These are phyloP conservation scores for Trichomonascaceae sp. DNA, from an alignment of 1,139 yeast genomes.

Conservation along the genomic window DNA sequence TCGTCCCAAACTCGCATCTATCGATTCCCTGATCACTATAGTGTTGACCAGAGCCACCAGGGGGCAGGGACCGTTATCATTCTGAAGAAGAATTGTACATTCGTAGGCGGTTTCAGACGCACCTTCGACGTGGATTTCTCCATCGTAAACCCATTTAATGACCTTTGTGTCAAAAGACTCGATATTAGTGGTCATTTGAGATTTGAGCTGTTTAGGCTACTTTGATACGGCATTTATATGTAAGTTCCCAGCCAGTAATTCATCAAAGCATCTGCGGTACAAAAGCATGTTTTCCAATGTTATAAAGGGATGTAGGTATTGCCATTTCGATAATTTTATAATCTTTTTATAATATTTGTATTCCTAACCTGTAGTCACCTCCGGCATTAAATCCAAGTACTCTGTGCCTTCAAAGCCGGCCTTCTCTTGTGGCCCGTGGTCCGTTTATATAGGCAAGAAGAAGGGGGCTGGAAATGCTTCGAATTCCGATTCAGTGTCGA, in stretches of 20 bases:
- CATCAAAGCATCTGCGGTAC: neutral
- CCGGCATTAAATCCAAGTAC: conserved; percentile 59
- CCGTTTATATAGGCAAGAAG: conserved; percentile 74
- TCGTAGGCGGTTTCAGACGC: neutral
- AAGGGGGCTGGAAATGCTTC: conserved; percentile 26
- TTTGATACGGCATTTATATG: too few species aligned
- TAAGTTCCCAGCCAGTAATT: neutral
- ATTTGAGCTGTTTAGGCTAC: neutral
- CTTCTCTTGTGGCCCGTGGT: conserved; percentile 79
- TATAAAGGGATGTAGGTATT: conserved; percentile 24
- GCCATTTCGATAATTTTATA: too few species aligned
- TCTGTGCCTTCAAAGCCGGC: conserved; percentile 68
- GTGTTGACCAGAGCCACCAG: conserved; percentile 75
- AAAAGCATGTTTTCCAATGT: conserved; percentile 21
- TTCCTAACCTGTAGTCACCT: conserved; percentile 17
- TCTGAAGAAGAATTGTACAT: conserved; percentile 57
- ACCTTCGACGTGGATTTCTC: neutral
- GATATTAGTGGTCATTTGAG: conserved; percentile 9
- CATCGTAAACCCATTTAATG: conserved; percentile 11
- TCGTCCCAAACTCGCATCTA: neutral
- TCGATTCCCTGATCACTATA: conserved; percentile 32
- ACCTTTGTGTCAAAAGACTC: conserved; percentile 22
- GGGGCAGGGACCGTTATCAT: conserved; percentile 85
- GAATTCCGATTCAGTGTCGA: conserved; percentile 46
- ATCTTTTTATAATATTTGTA: too few species aligned